Conservation (phyloP, 2,329 filamentous ascomycete species). For the Beauveria sp. region DNA sequence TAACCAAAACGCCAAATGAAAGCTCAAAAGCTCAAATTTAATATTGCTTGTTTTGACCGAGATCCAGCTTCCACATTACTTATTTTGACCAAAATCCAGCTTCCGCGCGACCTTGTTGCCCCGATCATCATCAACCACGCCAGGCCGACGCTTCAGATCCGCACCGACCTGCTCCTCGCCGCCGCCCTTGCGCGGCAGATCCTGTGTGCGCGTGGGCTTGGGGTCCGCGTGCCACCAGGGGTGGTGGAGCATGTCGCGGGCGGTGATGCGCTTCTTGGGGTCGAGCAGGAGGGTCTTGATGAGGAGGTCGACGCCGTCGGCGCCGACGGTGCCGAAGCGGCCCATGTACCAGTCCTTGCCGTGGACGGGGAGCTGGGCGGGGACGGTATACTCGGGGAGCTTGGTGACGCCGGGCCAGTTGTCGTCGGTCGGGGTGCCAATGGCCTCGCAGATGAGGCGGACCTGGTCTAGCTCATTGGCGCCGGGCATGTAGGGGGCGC, state of each 20-base stretch:
- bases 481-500: slow-evolving; percentile 75
- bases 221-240: slow-evolving; percentile 82
- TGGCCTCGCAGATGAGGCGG: slow-evolving; percentile 70
- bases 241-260: slow-evolving; percentile 70
- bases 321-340: slow-evolving; percentile 72
- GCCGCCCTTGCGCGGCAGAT: slow-evolving; percentile 70
- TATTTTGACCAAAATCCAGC: slow-evolving; percentile 59
- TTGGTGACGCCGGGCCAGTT: slow-evolving; percentile 89
- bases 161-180: slow-evolving; percentile 70
- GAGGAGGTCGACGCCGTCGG: slow-evolving; percentile 78
- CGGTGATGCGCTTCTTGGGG: slow-evolving; percentile 75
- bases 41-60: slow-evolving; percentile 36
- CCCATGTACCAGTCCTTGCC: slow-evolving; percentile 65
- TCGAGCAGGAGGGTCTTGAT: slow-evolving; percentile 80
- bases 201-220: slow-evolving; percentile 70
- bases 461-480: slow-evolving; percentile 84
- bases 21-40: neutral
- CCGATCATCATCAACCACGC: slow-evolving; percentile 60
- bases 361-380: slow-evolving; percentile 54
- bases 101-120: slow-evolving; percentile 74
- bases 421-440: slow-evolving; percentile 87
- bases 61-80: slow-evolving; percentile 34
- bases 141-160: slow-evolving; percentile 67
- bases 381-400: slow-evolving; percentile 71
- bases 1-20: neutral